These are phyloP conservation scores for Butyriboletus loyo DNA, from an alignment of 768 basidiomycete genomes.

Conservation along the genomic window DNA sequence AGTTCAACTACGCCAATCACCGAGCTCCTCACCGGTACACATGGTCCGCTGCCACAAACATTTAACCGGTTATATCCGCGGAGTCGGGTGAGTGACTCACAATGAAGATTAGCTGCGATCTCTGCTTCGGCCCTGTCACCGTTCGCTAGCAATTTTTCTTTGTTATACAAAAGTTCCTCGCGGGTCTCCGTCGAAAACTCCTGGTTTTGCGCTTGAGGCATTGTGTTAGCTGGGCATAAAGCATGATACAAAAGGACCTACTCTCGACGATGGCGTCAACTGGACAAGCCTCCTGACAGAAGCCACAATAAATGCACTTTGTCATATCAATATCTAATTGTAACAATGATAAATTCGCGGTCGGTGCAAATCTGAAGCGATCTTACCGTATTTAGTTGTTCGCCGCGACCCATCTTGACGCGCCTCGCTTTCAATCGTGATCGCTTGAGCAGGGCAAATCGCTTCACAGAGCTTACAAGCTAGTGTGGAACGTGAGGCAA, in stretches of 20 bases:
- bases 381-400: conserved; percentile 93
- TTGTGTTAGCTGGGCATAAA: conserved; percentile 2
- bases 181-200: conserved; percentile 98
- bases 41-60: conserved; percentile 64
- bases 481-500: conserved; percentile 31
- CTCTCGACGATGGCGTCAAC: conserved; percentile 99
- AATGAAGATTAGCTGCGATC: conserved; percentile 89
- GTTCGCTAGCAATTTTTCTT: conserved; percentile 95
- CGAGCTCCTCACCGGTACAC: conserved; percentile 71
- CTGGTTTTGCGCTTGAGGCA: conserved; percentile 83
- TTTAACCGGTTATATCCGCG: conserved; percentile 16
- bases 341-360: background rate
- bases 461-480: conserved; percentile 99
- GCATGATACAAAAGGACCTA: conserved; percentile 40
- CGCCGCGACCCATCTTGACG: conserved; percentile 92
- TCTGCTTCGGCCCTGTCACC: conserved; percentile 97
- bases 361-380: background rate
- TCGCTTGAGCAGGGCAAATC: conserved; percentile 98
- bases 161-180: conserved; percentile 98
- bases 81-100: conserved; percentile 39
- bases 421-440: conserved; percentile 98
- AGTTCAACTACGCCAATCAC: conserved; percentile 5
- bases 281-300: conserved; percentile 99
- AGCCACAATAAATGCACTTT: conserved; percentile 99
- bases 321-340: conserved; percentile 96